Base-by-base conservation (phyloP, 257 asterid species). In the Solanum dulcamara region DNA sequence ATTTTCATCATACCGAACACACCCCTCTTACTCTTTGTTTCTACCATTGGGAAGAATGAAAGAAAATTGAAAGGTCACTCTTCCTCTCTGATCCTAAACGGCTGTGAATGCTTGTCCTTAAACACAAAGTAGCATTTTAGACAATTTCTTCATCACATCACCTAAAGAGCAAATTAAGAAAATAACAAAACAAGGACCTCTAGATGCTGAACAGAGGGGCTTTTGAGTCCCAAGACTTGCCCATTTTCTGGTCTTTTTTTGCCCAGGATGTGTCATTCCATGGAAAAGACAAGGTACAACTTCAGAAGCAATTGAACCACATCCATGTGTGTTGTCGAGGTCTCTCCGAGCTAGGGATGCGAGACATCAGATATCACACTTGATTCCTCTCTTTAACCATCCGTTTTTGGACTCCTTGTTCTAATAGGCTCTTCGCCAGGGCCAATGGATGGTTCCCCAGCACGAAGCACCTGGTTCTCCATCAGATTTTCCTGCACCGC, bases 401-500 rank as follows among this genome's bases (percentile, higher is more conserved):
- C 85, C n/a, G 71, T 32, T 37, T 85, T 89, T 6, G 84, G 83
- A 64, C 10, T 87, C 50, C 20, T 86, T 10, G 86, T 71, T 66
- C 55, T 90, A 83, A 24, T 24, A 84, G 6, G 53, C 81, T 75
- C 59, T 24, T 87, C n/a, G 1, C 37, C 81, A 67, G 20, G 42
- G 50, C 79, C 17, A 20, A 35, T 35, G 50, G 79, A 10, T 20
- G 79, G 35, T 70, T 38, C 79, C 28, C 79, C 79, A 70, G 48
- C 79, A 77, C 0, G 64, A 77, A 28, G 94, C 68, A 77, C 89
- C 79, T 84, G 93, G 85, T 84, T 90, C 42, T 91, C 95, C 85
- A 89, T 90, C 80, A 90, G 87, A 84, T 92, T 95, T 81, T 93
- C 97, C 94, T 96, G 98, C 60, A 96, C 88, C 57, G 97, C 99